Evolutionary conservation across 2,329 filamentous ascomycete genomes (phyloP), one percentile per base, ranked within the genome.

Genomic region (Trichoderma harzianum): DNA sequence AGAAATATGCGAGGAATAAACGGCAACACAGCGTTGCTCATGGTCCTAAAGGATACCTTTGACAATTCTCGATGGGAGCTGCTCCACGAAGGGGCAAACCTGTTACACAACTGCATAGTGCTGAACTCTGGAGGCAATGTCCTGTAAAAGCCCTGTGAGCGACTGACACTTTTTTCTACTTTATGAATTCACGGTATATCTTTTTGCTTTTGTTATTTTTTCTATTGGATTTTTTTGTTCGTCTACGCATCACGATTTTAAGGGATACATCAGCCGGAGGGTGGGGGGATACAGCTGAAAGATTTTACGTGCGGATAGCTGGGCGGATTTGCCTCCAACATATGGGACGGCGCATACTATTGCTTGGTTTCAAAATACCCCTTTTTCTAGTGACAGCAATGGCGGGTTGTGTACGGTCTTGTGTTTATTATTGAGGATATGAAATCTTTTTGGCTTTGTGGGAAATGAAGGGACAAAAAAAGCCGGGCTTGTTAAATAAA

Each of bases 51-150:
- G 73, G 92, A 94, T 71, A 92, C 92, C 53, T 98, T 98, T 79
- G 86, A 88, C 75, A 91, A 91, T 77, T 94, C 94, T 36, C 87
- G 94, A 63, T 98, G 95, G 95, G 95, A 98, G 84, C 83, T 98
- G 69, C 84, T 98, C 74, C 91, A 96, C 71, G 96, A 98, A 81
- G 95, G 94, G 43, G 92, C 92, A 36, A 91, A 89, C 26, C 83
- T 97, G 73, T 81, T 98, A 78, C 90, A 87, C 70, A 96, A 94
- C 79, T 97, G 95, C 80, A 93, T 97, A 74, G 74, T 78, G n/a
- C 77, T 82, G 8, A 82, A 80, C 39, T 74, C 78, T 16, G 79
- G 79, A 10, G 78, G 76, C 18, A 77, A 74, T 18, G 73, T 81
- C 61, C 61, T 73, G n/a, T 79, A 65, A 60, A 76, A 76, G 71